Evolutionary conservation across 305 asterid species (phyloP).

Genomic region (Withania somnifera): DNA sequence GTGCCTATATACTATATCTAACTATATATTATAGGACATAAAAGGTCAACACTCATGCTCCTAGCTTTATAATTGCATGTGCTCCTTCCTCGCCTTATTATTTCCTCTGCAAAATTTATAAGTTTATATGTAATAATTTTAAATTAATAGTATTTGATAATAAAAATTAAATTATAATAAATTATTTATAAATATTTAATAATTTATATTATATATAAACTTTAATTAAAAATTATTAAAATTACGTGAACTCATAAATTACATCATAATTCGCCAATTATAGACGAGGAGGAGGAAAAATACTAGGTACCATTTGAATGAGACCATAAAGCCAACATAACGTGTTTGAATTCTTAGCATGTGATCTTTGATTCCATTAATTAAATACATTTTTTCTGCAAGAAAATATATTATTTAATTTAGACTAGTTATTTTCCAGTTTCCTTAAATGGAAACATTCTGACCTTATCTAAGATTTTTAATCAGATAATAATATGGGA

Average conservation of each 20-base stretch:
- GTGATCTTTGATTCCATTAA: not conserved
- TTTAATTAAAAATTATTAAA: not conserved
- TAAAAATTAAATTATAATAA: not conserved
- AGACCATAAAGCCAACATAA: not conserved
- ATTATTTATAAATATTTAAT: not conserved
- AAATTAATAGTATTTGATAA: not conserved
- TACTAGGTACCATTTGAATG: not conserved
- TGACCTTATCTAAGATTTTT: not conserved
- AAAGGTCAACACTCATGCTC: slow-evolving; percentile 32
- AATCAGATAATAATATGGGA: not conserved
- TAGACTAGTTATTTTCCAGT: not conserved
- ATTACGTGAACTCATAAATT: not conserved
- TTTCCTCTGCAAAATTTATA: not conserved
- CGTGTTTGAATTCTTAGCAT: not conserved
- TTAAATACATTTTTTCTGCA: not conserved
- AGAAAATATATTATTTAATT: not conserved
- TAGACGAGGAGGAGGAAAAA: not conserved
- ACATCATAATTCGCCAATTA: not conserved
- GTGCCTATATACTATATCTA: not conserved
- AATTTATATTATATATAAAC: not conserved
- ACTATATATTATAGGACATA: not conserved
- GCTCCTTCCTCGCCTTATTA: not conserved
- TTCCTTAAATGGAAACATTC: slow-evolving; percentile 1
- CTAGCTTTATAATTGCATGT: slow-evolving; percentile 4
- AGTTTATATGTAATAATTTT: not conserved